Evolutionary conservation across 768 basidiomycete genomes (phyloP).

Genomic region (Pleurotus cornucopiae): DNA sequence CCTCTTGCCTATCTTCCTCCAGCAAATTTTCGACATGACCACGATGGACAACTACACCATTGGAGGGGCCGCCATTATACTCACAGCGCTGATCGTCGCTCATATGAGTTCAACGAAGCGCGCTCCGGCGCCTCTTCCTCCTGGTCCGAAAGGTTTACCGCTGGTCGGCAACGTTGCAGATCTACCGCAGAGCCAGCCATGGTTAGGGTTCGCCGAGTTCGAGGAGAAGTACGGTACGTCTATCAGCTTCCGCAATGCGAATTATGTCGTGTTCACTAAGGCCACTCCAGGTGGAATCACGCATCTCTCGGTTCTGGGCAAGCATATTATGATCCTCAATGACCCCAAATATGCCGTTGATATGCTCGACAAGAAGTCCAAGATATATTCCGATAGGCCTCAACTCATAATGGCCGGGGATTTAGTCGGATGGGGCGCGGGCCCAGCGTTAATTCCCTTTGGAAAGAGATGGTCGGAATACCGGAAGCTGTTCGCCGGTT

Average conservation of each 20-base stretch:
- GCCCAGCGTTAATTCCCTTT: conserved; percentile 13
- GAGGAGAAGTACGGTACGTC: conserved; percentile 17
- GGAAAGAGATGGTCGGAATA: conserved; percentile 15
- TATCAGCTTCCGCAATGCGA: neutral
- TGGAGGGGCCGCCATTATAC: neutral
- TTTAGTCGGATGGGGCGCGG: conserved; percentile 17
- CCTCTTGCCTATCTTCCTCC: too few species aligned
- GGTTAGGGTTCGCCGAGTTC: conserved; percentile 51
- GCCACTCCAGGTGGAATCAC: conserved; percentile 26
- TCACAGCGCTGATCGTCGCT: neutral
- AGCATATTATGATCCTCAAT: conserved; percentile 25
- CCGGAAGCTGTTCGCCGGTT: conserved; percentile 15
- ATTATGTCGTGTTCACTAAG: neutral
- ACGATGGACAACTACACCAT: conserved; percentile 2
- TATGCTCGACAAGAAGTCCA: conserved; percentile 27
- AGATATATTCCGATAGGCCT: conserved; percentile 16
- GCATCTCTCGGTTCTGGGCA: conserved; percentile 22
- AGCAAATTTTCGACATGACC: neutral
- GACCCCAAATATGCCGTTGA: conserved; percentile 19
- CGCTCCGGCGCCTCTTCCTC: conserved; percentile 30
- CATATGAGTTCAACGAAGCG: neutral
- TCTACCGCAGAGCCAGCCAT: conserved; percentile 45
- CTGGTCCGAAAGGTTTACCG: conserved; percentile 50
- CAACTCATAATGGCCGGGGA: conserved; percentile 26
- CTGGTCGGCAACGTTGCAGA: conserved; percentile 52